Conservation (phyloP, 2,329 filamentous ascomycete genomes). For the Pseudonectria foliicola region DNA sequence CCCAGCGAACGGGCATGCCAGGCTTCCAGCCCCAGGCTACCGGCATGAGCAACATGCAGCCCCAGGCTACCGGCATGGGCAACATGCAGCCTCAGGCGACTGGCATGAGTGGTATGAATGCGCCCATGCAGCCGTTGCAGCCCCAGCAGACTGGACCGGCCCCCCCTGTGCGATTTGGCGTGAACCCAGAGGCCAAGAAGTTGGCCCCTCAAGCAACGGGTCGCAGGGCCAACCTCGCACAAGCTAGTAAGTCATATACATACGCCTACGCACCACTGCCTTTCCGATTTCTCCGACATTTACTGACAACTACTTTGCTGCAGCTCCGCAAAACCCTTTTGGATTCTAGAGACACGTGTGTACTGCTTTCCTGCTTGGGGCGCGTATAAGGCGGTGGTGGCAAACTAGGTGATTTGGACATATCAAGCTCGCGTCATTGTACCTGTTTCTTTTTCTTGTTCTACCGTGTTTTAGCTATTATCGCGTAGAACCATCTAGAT, state of each 20-base stretch:
- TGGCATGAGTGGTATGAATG: constrained; percentile 43
- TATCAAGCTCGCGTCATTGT: constrained; percentile 1
- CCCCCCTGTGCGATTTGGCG: constrained; percentile 83
- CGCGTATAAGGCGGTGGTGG: constrained; percentile 5
- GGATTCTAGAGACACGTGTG: constrained; percentile 33
- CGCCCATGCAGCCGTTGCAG: constrained; percentile 36
- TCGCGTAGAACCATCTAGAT: constrained; percentile 13
- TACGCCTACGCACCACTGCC: not conserved
- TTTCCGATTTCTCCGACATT: no score
- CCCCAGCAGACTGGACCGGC: constrained; percentile 56
- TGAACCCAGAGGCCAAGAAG: constrained; percentile 65
- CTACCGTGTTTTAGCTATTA: constrained; percentile 12
- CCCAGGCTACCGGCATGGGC: constrained; percentile 44
- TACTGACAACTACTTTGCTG: no score
- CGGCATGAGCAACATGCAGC: constrained; percentile 43
- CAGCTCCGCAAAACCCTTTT: constrained; percentile 48
- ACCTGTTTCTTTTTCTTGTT: constrained; percentile 13
- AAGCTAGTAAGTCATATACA: constrained; percentile 75
- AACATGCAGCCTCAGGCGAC: constrained; percentile 41
- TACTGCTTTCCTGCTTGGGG: constrained; percentile 2
- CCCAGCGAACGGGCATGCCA: constrained; percentile 49
- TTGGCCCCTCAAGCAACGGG: constrained; percentile 82
- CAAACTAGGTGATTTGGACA: constrained; percentile 17
- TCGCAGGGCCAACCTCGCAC: constrained; percentile 78
- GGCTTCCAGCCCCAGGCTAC: constrained; percentile 42